phyloP scores from a whole-genome alignment of 805 yeast species.

The Lachancea fermentati region DNA sequence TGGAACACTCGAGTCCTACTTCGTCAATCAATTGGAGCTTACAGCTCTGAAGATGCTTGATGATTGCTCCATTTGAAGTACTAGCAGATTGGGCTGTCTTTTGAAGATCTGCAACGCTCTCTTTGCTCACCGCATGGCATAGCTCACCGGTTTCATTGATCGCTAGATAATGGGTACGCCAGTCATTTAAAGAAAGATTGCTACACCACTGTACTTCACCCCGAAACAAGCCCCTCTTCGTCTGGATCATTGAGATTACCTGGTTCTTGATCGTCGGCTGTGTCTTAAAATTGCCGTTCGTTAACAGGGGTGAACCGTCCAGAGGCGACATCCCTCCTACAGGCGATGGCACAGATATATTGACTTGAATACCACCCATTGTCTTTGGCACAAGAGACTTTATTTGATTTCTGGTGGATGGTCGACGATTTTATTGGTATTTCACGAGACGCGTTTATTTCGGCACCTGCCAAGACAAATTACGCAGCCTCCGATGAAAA shows the following conservation, averaged over 20 bases:
- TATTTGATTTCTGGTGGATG: background rate
- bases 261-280: background rate
- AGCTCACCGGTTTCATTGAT: slow-evolving; percentile 18
- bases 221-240: slow-evolving; percentile 18
- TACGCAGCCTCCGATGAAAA: no score
- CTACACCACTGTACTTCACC: slow-evolving; percentile 24
- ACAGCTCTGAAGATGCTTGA: slow-evolving; percentile 25
- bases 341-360: slow-evolving; percentile 6
- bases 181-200: slow-evolving; percentile 15
- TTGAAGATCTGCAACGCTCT: slow-evolving; percentile 6
- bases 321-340: background rate
- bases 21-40: slow-evolving; percentile 16
- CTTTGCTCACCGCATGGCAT: slow-evolving; percentile 14
- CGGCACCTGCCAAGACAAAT: background rate
- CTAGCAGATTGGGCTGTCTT: slow-evolving; percentile 4
- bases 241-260: slow-evolving; percentile 3
- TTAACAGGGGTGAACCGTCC: background rate
- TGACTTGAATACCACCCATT: slow-evolving; percentile 6
- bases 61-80: slow-evolving; percentile 12
- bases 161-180: slow-evolving; percentile 20
- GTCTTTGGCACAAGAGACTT: background rate
- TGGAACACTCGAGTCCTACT: slow-evolving; percentile 10
- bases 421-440: background rate
- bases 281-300: background rate
- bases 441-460: background rate